These are phyloP conservation scores for Cadophora gregata DNA, from an alignment of 2,329 filamentous ascomycete species.

Conservation along the genomic window DNA sequence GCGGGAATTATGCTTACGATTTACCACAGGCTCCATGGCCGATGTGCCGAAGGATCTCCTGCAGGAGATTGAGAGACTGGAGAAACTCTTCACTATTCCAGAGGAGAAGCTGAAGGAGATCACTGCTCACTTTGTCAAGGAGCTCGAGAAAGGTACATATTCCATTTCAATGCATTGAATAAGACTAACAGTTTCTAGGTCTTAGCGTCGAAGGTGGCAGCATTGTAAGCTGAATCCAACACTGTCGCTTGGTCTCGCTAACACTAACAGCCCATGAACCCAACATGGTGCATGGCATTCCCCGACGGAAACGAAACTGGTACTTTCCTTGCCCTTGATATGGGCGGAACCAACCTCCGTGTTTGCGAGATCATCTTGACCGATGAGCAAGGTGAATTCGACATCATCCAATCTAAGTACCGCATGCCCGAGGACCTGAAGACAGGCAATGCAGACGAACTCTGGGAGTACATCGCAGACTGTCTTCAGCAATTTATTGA, in stretches of 20 bases:
- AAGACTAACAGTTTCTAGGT: conserved; percentile 55
- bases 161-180: neutral
- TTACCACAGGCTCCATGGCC: conserved; percentile 76
- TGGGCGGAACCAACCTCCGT: conserved; percentile 95
- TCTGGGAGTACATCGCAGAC: conserved; percentile 95
- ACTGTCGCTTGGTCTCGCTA: conserved; percentile 25
- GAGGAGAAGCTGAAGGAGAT: conserved; percentile 85
- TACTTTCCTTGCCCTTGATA: conserved; percentile 87
- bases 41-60: conserved; percentile 88
- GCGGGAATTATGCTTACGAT: conserved; percentile 31
- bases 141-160: conserved; percentile 80
- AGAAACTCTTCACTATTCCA: conserved; percentile 82
- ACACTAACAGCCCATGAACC: conserved; percentile 85
- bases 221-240: conserved; percentile 68
- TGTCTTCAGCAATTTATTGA: conserved; percentile 91
- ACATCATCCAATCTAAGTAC: conserved; percentile 96
- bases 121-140: conserved; percentile 85
- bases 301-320: conserved; percentile 88
- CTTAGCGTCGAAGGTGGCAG: conserved; percentile 86
- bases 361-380: conserved; percentile 93
- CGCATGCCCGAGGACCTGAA: conserved; percentile 93
- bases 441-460: conserved; percentile 79
- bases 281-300: conserved; percentile 92
- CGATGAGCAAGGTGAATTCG: conserved; percentile 86
- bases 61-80: conserved; percentile 80